phyloP scores from a whole-genome alignment of 306 rosid species.

The Acmispon strigosus region DNA sequence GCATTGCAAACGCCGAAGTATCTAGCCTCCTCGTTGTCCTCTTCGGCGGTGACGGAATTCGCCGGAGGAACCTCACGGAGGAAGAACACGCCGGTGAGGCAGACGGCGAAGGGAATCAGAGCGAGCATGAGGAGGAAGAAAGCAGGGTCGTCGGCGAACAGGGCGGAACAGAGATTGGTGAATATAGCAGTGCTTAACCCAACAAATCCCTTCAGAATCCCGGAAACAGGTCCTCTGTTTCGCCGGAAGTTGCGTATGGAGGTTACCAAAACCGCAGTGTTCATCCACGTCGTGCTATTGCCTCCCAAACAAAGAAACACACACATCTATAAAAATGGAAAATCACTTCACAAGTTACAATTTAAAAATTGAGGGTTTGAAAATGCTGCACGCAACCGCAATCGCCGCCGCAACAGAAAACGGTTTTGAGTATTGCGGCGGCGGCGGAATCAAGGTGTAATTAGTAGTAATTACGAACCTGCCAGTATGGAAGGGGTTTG shows the following conservation, averaged over 20 bases:
- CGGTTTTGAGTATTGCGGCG: no score
- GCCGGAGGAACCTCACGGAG: constrained; percentile 63
- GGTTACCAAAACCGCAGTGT: constrained; percentile 86
- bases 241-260: constrained; percentile 67
- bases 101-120: constrained; percentile 58
- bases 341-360: no score
- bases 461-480: constrained; percentile 29
- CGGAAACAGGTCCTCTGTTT: constrained; percentile 85
- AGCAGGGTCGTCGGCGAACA: constrained; percentile 51
- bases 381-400: no score
- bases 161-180: constrained; percentile 70
- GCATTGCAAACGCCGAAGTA: constrained; percentile 58
- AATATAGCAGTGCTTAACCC: constrained; percentile 93
- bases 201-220: constrained; percentile 74
- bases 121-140: constrained; percentile 70
- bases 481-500: constrained; percentile 76
- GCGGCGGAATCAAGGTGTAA: no score
- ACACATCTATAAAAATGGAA: constrained; percentile 49
- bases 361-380: no score
- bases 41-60: constrained; percentile 8
- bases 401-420: no score
- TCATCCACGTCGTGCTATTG: constrained; percentile 97
- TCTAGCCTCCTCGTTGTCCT: constrained; percentile 39
- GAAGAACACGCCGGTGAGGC: constrained; percentile 64
- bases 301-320: constrained; percentile 88